Base-by-base conservation (phyloP, 1,139 yeast species). In the Nakaseomyces kungkrabaensis region DNA sequence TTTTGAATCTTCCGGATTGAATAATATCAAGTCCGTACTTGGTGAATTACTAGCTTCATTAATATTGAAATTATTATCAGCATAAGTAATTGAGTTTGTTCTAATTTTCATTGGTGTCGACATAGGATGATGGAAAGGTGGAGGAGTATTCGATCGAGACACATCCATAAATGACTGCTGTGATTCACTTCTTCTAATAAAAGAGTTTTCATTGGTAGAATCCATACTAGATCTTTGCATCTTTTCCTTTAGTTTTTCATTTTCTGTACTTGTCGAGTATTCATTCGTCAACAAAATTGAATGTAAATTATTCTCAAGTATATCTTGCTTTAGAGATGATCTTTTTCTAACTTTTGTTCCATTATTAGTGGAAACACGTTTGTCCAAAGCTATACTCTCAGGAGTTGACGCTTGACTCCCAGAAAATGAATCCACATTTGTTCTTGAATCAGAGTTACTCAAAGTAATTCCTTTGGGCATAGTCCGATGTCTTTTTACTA, bases 401-500 rank as follows among this genome's bases (percentile, higher is more conserved):
- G 48, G 48, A 17, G 47, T 45, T 4, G 54, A 48, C 11, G 42
- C 47, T 13, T 47, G 52, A 41, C 49, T 49, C 11, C 48, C 51
- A 31, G 45, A 44, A 11, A 46, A 32, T 3, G 51, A 42, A 22
- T 32, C 52, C 45, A 43, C 49, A 47, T 27, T 36, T 7, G 38
- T 34, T 25, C 33, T 26, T 17, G 40, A 26, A 13, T 37, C 47
- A 5, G 44, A 27, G n/a, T 29, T 29, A 41, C 44, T 41, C 11
- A 52, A 42, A 38, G 50, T 46, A 41, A 52, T 53, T 17, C 52
- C 43, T 25, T 58, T 67, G 44, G 64, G 50, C 7, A 49, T 48
- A 8, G 54, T 52, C 52, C 68, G 69, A 64, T 88, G 96, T 66
- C 97, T 79, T 38, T 90, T 86, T 37, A 88, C 80, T 46, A 90